A percentile compares a stretch with the other conserved stretches of the same genome.
phyloP scores from a whole-genome alignment of 2,329 filamentous ascomycete genomes.

The Aspergillus pseudoviridinutans region DNA sequence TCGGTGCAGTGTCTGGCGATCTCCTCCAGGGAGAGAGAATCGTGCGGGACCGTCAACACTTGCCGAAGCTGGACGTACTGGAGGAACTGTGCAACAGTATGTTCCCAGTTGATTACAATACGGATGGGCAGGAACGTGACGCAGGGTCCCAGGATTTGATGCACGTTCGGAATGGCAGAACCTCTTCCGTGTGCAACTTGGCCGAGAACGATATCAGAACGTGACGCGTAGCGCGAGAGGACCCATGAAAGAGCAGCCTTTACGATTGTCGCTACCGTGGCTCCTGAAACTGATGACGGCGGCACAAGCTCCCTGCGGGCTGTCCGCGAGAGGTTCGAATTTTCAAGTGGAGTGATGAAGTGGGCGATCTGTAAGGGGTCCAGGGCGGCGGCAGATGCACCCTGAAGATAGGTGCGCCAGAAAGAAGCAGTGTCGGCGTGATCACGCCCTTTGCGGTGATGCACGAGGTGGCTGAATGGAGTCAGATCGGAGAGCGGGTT shows the following conservation, averaged over 20 bases:
- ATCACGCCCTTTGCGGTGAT: background rate
- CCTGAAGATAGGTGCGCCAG: conserved; percentile 6
- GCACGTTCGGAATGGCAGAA: too few species aligned
- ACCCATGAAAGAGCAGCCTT: conserved; percentile 8
- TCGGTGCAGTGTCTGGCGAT: conserved; percentile 7
- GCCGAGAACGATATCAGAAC: conserved; percentile 6
- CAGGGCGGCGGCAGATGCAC: background rate
- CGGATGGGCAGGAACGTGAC: conserved; percentile 4
- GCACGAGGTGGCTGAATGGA: conserved; percentile 5
- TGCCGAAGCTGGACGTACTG: conserved; percentile 11
- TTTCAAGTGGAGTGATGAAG: background rate
- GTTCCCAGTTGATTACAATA: background rate
- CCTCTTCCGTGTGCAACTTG: background rate
- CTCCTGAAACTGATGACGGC: background rate
- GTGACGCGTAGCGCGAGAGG: background rate
- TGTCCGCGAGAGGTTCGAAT: background rate
- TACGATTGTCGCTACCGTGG: conserved; percentile 6
- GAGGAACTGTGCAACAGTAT: conserved; percentile 7
- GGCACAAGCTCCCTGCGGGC: background rate
- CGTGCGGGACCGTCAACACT: conserved; percentile 3
- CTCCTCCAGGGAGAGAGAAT: conserved; percentile 2
- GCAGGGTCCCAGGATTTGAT: too few species aligned
- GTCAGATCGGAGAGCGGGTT: background rate
- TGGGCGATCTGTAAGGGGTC: background rate
- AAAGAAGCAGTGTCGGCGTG: background rate